Evolutionary conservation across 306 rosid genomes (phyloP), one percentile per base, ranked within the genome.

Genomic region (Corylus americana): DNA sequence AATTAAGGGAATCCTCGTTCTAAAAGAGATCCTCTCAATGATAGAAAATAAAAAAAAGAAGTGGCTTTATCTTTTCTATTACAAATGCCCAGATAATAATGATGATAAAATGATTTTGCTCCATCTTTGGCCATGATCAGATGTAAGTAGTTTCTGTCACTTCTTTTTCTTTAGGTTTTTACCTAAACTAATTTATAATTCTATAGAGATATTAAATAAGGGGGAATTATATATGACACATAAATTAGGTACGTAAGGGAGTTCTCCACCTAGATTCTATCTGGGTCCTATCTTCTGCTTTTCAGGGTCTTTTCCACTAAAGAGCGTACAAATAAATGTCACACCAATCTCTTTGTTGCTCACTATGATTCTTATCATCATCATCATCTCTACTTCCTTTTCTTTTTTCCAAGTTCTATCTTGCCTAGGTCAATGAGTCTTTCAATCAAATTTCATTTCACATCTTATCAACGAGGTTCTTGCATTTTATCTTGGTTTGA

Each of bases 221-320:
- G 17, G 7, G n/a, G 12, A 20, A 59, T 59, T 25, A 11, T 59
- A 4, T 59, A 20, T 10, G 29, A 39, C 66, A 59, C 66, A 59
- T 59, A 11, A 11, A 22, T 25, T 6, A 42, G 45, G 0, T 7
- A 42, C 45, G 6, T 42, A 42, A 5, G 45, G 45, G 7, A 1
- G 1, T 8, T 1, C 8, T 42, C 45, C 45, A 6, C 45, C n/a
- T 31, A 12, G 42, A 27, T 5, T 63, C 8, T 1, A 14, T 29
- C 20, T 0, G 8, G 42, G n/a, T 16, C 44, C 45, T 8, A 54
- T 47, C 20, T 45, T 67, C 48, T 8, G 45, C 75, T 66, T 72
- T 47, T 63, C 10, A 31, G 64, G 59, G 75, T 39, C 49, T 31
- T 73, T 82, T 82, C 29, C 50, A 66, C 71, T 66, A 77, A 66